Base-by-base conservation (phyloP, 148 eudicot genomes). In the Chenopodium suecicum region DNA sequence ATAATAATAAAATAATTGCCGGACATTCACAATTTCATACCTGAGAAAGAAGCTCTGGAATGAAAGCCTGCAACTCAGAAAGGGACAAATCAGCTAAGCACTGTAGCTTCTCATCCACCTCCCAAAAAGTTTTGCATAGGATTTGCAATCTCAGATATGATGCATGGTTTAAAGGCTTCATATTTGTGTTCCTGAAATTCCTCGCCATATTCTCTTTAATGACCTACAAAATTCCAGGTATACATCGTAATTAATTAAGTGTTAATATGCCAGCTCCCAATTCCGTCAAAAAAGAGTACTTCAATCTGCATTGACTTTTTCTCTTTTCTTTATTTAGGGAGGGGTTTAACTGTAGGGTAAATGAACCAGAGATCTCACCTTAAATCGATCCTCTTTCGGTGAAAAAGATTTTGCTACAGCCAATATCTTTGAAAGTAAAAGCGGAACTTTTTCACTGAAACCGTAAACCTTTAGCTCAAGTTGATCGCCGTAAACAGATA, bases 391-490 rank as follows among this genome's bases (percentile, higher is more conserved):
- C 71, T 90, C 94, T 76, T 84, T 86, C 62, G 99, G 99, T 41
- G 80, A 79, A 85, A 94, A 96, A 60, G 91, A 86, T 86, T 86
- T 96, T 27, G 92, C 89, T 47, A 85, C 81, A 65, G 85, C 86
- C 88, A 96, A 82, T 84, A 96, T 86, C 89, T 92, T 96, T 31
- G 94, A 86, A 80, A 96, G 78, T 78, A 96, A 90, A 78, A 91
- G 90, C 34, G 92, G 91, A 82, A 96, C 97, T 85, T 94, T 96
- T 85, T 96, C 97, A 87, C 90, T 94, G 86, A 92, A 94, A 48
- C 99, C 99, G 84, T 92, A 92, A 67, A 96, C 88, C 94, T 91
- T 96, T 32, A 96, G 85, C 89, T 96, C 97, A 81, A 95, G 89
- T 87, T 90, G 92, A 83, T 95, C 99, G 52, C 97, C 88, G 77